Percentiles rank a stretch among this genome's conserved stretches.
Conservation (phyloP, 1,139 yeast genomes). For the Spencermartinsiella ligniputridi region DNA sequence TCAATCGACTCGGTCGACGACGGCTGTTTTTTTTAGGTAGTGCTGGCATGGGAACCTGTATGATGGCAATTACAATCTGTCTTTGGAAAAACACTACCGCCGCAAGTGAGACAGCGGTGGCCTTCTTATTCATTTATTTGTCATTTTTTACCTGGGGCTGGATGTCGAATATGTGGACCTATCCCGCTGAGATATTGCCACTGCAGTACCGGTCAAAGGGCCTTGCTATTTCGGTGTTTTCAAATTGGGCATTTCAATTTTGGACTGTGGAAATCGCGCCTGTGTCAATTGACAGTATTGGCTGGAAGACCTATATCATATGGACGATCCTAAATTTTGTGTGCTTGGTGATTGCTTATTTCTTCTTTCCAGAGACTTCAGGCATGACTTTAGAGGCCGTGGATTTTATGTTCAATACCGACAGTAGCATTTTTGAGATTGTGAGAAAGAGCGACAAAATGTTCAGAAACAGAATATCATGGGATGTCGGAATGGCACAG, state of each 20-base stretch:
- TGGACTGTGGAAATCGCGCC: slow-evolving; percentile 61
- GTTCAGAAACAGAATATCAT: slow-evolving; percentile 6
- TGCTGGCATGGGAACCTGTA: slow-evolving; percentile 33
- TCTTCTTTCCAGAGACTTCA: slow-evolving; percentile 41
- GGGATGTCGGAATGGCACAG: slow-evolving; percentile 11
- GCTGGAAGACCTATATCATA: slow-evolving; percentile 41
- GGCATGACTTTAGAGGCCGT: slow-evolving; percentile 37
- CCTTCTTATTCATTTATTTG: slow-evolving; percentile 6
- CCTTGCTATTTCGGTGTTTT: slow-evolving; percentile 64
- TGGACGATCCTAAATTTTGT: slow-evolving; percentile 43
- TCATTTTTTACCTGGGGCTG: slow-evolving; percentile 12
- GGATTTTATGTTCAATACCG: slow-evolving; percentile 9
- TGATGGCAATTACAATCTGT: slow-evolving; percentile 6
- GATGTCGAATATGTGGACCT: slow-evolving; percentile 11
- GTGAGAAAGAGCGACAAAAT: slow-evolving; percentile 8
- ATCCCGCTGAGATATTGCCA: slow-evolving; percentile 41
- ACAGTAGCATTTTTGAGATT: slow-evolving; percentile 5
- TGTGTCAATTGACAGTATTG: slow-evolving; percentile 39
- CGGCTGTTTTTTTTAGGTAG: slow-evolving; percentile 45
- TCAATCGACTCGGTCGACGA: slow-evolving; percentile 48
- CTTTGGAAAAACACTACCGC: slow-evolving; percentile 8
- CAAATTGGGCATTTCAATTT: slow-evolving; percentile 75
- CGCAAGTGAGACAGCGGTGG: slow-evolving; percentile 7
- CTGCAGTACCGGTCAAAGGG: slow-evolving; percentile 69
- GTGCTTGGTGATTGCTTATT: slow-evolving; percentile 51